phyloP scores from a whole-genome alignment of 495 filamentous ascomycete species.

The Aeminium ludgeri region DNA sequence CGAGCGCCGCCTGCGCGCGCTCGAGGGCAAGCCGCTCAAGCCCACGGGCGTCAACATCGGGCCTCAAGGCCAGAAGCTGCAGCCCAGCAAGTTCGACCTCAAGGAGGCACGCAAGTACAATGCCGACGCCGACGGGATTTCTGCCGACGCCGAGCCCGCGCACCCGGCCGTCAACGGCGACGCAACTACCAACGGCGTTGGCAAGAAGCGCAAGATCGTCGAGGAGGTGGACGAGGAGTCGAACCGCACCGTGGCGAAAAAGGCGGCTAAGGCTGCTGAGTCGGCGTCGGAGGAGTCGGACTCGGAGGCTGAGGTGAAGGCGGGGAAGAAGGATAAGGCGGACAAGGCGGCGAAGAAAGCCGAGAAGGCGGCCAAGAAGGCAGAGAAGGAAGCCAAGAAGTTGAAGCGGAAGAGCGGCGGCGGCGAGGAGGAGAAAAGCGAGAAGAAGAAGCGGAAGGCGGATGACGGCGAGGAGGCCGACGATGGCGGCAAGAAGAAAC shows the following conservation, averaged over 20 bases:
- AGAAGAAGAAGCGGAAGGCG: constrained; percentile 35
- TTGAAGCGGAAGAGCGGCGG: constrained; percentile 36
- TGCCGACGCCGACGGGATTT: constrained; percentile 73
- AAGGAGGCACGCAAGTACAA: constrained; percentile 96
- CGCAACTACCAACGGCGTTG: constrained; percentile 16
- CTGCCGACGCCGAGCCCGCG: constrained; percentile 48
- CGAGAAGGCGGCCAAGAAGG: constrained; percentile 70
- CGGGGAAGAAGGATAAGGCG: constrained; percentile 30
- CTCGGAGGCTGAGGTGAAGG: constrained; percentile 24
- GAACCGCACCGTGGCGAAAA: constrained; percentile 3
- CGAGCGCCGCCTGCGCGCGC: constrained; percentile 63
- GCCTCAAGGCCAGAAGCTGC: constrained; percentile 42
- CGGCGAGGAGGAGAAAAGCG: constrained; percentile 22
- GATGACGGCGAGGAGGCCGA: constrained; percentile 34
- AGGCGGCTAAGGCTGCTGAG: constrained; percentile 21
- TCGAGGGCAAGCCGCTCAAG: constrained; percentile 83
- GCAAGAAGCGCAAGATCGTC: constrained; percentile 20
- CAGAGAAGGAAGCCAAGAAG: constrained; percentile 59
- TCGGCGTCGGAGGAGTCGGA: constrained; percentile 1
- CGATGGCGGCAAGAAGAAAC: constrained; percentile 27
- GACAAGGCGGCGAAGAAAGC: constrained; percentile 31
- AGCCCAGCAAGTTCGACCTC: constrained; percentile 69
- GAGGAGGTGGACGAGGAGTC: constrained; percentile 33
- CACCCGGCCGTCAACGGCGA: constrained; percentile 25
- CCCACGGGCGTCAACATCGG: constrained; percentile 57